Evolutionary conservation across 441 rosid genomes (phyloP), one percentile per base, ranked within the genome.

Genomic region (Erodium texanum): DNA sequence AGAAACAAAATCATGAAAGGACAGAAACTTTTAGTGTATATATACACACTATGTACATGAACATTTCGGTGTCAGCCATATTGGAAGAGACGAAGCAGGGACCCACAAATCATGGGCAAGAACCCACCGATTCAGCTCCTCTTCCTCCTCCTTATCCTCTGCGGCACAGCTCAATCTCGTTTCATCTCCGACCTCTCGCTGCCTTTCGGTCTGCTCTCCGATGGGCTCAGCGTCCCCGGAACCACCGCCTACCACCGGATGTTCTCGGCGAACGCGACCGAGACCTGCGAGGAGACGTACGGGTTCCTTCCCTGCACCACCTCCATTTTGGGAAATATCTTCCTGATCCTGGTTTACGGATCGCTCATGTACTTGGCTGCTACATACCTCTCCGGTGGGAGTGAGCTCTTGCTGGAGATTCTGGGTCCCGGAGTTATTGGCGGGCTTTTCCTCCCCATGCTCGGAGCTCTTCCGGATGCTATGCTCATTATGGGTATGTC

Each of bases 381-480:
- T 3, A 89, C 96, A 3, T 93, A 81, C 65, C 79, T 93, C 64
- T 93, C 98, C 7, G 19, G 5, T 27, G 98, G 98, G 20, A 90
- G 98, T 75, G 98, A 93, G 92, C 85, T 93, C 19, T 79, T 93
- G 74, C 88, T 93, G 5, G 87, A 83, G 90, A 93, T 90, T 73
- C 71, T 90, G 24, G 98, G 98, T 7, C 97, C 98, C 8, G 98
- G 98, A 0, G 69, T 93, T 34, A 78, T 93, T 34, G 98, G 98
- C 16, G 98, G 98, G 24, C 81, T 93, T 73, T 80, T 93, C 45
- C 89, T 93, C 67, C 98, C 98, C 11, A 72, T 84, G 0, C 98
- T 93, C 3, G 97, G 98, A 1, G 98, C 98, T 0, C 90, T 93
- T 32, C 98, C 98, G 0, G 98, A 93, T 73, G 98, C 98, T 65